Base-by-base conservation (phyloP, 345 rosid species). In the Bretschneidera sinensis region DNA sequence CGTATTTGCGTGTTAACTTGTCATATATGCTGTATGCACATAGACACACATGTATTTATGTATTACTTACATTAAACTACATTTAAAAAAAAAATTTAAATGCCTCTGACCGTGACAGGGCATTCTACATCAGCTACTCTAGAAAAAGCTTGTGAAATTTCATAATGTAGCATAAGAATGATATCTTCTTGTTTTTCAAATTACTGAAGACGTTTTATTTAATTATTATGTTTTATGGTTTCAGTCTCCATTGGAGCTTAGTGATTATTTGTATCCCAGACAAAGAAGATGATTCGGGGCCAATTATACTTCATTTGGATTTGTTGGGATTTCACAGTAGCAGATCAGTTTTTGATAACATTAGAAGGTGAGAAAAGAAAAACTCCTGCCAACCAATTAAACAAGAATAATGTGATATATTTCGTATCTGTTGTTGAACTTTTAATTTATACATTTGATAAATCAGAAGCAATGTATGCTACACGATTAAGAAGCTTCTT, bases 231-330 rank as follows among this genome's bases (percentile, higher is more conserved):
- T 63, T 52, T 69, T 43, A 19, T 70, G 39, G 59, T 47, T 73
- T 62, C 82, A 90, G 99, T 67, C 79, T 73, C 69, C 99, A 94
- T 47, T 94, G 99, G 99, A 94, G 99, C 74, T 82, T 94, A 77
- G 91, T 84, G 62, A 94, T 90, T 59, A 85, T 94, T 55, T 88
- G 92, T 66, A 77, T 86, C 65, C 99, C 95, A 15, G 91, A 86
- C 71, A 79, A 83, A 75, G 82, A 85, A 69, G 89, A 83, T 70
- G 86, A 82, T 63, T 77, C 92, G 9, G 95, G 87, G 43, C 87
- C 92, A 19, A 86, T 82, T 45, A 71, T 94, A 43, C 96, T 90
- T 63, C 99, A 94, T 76, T 71, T 94, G 70, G 99, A 94, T 77
- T 90, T 97, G 33, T 68, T 94, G 71, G 77, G 80, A 65, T 79